Evolutionary conservation across 2,329 filamentous ascomycete genomes (phyloP), one percentile per base, ranked within the genome.

Genomic region (Colletotrichum lupini): DNA sequence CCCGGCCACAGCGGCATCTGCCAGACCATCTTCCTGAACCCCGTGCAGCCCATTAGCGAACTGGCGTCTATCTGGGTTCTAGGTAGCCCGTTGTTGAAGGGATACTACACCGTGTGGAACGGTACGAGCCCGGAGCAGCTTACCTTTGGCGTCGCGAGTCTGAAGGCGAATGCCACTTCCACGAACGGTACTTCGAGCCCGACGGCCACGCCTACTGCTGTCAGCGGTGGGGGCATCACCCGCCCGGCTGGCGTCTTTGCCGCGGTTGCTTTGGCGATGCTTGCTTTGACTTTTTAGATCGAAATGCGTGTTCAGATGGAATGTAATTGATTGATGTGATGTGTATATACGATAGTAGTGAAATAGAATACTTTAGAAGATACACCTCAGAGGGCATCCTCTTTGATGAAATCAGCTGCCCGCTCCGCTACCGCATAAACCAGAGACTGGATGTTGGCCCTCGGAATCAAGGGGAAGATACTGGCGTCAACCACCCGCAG

Each of bases 361-460:
- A 49, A 8, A 26, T 12, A 26, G 30, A 16, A 7, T 4, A 7
- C 3, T 5, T 5, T 57, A 22, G 19, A 22, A 16, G 1, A 28
- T 9, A 19, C 14, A 16, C 2, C 16, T 57, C 52, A 65, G 3
- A 9, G 11, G 24, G 35, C 46, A 24, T 58, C 46, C 16, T 64
- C 49, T 55, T 67, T 74, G 60, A 74, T 72, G 14, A 74, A 61
- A 11, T 69, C 65, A 6, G 72, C 65, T 2, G 73, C 80, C 42
- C 79, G 78, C 58, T 81, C 80, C 0, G 82, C 82, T 14, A 84
- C 80, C 4, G 81, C 82, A 60, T 83, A 84, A 0, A 83, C 77
- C 0, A 82, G 79, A 0, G 78, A 77, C 55, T 80, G 79, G 1
- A 81, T 77, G 57, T 83, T 81, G 0, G 78, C 79, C 11, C 78